Evolutionary conservation across 73 alveolate species (phyloP).

Genomic region (Strombidium stylifer): DNA sequence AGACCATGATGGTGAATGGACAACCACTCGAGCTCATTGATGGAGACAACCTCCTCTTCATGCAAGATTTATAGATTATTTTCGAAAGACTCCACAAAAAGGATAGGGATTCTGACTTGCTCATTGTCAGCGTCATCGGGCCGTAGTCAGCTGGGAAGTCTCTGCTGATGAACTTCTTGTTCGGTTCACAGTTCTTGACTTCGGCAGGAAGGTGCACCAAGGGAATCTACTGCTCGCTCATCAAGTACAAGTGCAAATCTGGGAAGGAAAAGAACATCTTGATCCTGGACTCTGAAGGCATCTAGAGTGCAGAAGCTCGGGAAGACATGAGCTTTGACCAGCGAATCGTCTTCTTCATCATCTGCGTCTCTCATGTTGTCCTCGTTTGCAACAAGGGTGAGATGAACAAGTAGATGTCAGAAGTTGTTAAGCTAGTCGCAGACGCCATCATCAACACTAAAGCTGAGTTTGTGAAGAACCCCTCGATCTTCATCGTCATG

Average conservation of each 20-base stretch:
- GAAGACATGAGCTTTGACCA: constrained; percentile 60
- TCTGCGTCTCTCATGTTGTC: constrained; percentile 24
- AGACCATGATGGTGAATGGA: not conserved
- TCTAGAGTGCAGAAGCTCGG: constrained; percentile 53
- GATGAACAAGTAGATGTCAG: constrained; percentile 15
- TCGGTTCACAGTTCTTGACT: constrained; percentile 19
- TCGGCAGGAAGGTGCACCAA: constrained; percentile 39
- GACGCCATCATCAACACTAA: not conserved
- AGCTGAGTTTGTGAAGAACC: not conserved
- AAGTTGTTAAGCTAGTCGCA: constrained; percentile 10
- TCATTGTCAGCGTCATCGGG: constrained; percentile 58
- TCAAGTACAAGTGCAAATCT: not conserved
- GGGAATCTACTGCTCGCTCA: constrained; percentile 48
- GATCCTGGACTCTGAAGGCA: constrained; percentile 64
- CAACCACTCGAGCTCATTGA: constrained; percentile 29
- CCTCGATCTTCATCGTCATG: not conserved
- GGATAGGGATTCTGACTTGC: not conserved
- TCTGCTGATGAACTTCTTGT: constrained; percentile 15
- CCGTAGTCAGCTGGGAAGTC: constrained; percentile 63
- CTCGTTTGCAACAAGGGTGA: constrained; percentile 27
- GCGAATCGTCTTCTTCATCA: constrained; percentile 42
- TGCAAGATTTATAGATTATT: not conserved
- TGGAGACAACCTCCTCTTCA: constrained; percentile 17
- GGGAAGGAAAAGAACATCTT: constrained; percentile 13
- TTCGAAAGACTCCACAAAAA: not conserved